Conservation (phyloP, 768 basidiomycete species). For the Lentinula guzmanii region DNA sequence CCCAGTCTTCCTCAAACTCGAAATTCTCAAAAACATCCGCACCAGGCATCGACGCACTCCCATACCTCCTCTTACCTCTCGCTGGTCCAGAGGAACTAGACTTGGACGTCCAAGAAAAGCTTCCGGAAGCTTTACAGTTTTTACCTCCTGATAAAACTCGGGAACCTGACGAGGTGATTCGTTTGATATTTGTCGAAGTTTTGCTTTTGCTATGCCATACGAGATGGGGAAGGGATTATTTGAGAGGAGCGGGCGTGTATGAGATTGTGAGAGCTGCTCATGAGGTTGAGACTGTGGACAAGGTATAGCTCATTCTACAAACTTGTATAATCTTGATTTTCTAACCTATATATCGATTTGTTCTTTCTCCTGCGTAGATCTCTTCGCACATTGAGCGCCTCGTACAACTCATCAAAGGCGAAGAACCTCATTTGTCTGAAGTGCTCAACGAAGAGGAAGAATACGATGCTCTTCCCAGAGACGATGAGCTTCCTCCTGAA, state of each 20-base stretch:
- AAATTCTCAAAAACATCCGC: slow-evolving; percentile 43
- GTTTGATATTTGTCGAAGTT: slow-evolving; percentile 84
- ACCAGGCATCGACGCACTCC: slow-evolving; percentile 79
- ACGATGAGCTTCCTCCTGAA: slow-evolving; percentile 5
- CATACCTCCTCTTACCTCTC: slow-evolving; percentile 81
- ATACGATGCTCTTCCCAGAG: slow-evolving; percentile 13
- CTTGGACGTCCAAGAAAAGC: slow-evolving; percentile 84
- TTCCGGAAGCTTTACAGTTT: slow-evolving; percentile 83
- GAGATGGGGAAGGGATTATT: slow-evolving; percentile 78
- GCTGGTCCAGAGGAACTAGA: slow-evolving; percentile 96
- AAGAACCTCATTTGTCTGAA: slow-evolving; percentile 51
- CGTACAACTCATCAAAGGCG: slow-evolving; percentile 79
- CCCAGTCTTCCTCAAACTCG: not conserved
- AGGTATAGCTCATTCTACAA: slow-evolving; percentile 34
- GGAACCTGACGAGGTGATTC: slow-evolving; percentile 70
- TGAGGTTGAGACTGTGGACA: slow-evolving; percentile 71
- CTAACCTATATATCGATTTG: too few species aligned
- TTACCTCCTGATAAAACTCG: slow-evolving; percentile 79
- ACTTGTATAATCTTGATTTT: not conserved
- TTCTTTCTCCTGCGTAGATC: slow-evolving; percentile 40
- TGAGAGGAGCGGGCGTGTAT: slow-evolving; percentile 80
- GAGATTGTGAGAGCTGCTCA: slow-evolving; percentile 78
- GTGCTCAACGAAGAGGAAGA: slow-evolving; percentile 27
- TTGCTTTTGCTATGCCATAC: slow-evolving; percentile 86
- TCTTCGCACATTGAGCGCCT: slow-evolving; percentile 84